phyloP scores from a whole-genome alignment of 345 rosid species.

The Turritis glabra region DNA sequence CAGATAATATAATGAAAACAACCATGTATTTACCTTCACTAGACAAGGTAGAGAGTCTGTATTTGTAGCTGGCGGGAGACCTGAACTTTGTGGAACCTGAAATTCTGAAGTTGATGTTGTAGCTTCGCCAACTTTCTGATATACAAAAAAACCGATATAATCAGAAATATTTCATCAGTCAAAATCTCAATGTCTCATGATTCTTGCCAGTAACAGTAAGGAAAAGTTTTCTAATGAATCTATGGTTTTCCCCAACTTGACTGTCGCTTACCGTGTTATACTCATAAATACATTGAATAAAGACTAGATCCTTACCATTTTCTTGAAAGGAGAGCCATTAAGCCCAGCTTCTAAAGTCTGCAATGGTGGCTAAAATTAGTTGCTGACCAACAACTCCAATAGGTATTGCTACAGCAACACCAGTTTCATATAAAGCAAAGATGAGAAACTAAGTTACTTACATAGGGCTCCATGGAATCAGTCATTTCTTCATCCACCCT shows the following conservation, averaged over 20 bases:
- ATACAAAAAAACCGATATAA: not conserved
- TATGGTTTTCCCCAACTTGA: not conserved
- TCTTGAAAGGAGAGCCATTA: slow-evolving; percentile 58
- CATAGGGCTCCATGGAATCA: slow-evolving; percentile 48
- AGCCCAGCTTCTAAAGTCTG: slow-evolving; percentile 50
- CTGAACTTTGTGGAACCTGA: slow-evolving; percentile 34
- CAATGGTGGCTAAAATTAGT: not conserved
- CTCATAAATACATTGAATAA: not conserved
- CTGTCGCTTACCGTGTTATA: not conserved
- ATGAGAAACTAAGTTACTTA: slow-evolving; percentile 26
- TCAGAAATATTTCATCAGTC: not conserved
- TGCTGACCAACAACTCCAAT: not conserved
- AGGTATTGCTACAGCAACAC: not conserved
- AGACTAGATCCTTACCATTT: slow-evolving; percentile 52
- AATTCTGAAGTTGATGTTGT: slow-evolving; percentile 48
- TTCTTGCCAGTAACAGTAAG: not conserved
- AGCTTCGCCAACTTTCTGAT: slow-evolving; percentile 62
- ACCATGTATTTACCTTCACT: slow-evolving; percentile 54
- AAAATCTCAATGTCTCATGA: not conserved
- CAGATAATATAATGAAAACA: not conserved
- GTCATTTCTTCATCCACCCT: slow-evolving; percentile 62
- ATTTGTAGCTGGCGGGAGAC: slow-evolving; percentile 28
- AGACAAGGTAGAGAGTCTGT: slow-evolving; percentile 61
- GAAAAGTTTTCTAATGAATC: not conserved
- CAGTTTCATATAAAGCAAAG: not conserved